Conservation (phyloP, 345 rosid genomes). For the Luvunga scandens region DNA sequence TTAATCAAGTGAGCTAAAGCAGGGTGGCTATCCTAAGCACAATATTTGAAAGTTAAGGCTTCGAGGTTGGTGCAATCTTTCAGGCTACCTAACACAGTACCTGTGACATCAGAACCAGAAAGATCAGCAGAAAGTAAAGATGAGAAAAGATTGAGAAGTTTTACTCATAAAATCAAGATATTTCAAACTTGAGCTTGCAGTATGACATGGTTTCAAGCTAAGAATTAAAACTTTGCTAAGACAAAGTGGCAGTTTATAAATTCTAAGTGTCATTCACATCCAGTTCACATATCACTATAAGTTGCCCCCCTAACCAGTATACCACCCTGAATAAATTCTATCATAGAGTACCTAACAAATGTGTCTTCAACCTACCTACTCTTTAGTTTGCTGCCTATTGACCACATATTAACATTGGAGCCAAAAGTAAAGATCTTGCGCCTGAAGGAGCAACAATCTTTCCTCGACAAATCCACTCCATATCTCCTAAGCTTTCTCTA, state of each 20-base stretch:
- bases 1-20: too few relatives aligned
- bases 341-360: neutral
- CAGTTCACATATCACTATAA: neutral
- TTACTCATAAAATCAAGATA: too few relatives aligned
- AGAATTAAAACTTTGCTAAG: too few relatives aligned
- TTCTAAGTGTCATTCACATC: neutral
- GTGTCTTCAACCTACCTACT: too few relatives aligned
- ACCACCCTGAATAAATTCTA: neutral
- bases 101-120: too few relatives aligned
- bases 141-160: too few relatives aligned
- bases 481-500: neutral
- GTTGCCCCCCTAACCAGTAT: neutral
- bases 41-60: too few relatives aligned
- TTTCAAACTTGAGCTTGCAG: too few relatives aligned
- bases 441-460: neutral
- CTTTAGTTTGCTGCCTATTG: neutral
- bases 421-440: neutral
- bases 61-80: too few relatives aligned
- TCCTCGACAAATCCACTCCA: neutral
- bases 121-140: too few relatives aligned
- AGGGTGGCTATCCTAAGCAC: too few relatives aligned
- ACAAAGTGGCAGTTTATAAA: neutral
- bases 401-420: neutral
- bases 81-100: too few relatives aligned
- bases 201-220: neutral